Evolutionary conservation across 2,329 filamentous ascomycete genomes (phyloP), one percentile per base, ranked within the genome.

Genomic region (Hymenoscyphus scutula): DNA sequence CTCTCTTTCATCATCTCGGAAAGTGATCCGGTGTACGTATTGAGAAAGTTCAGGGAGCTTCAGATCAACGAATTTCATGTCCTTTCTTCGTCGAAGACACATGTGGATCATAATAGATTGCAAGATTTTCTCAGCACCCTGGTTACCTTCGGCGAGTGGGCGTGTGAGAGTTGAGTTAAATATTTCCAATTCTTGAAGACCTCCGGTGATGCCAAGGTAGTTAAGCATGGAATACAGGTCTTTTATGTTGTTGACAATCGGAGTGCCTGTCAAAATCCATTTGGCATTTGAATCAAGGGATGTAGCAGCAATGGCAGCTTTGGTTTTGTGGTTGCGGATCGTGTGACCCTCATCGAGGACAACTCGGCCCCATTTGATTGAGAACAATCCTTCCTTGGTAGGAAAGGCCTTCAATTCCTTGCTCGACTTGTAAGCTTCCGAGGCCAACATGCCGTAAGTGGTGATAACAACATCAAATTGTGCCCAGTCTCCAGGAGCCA

Each of bases 11-110:
- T 92, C 86, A 0, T 84, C 76, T 53, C 87, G 83, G 70, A 96
- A 92, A 8, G 86, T 81, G 68, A 96, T 85, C 8, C 85, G 84
- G 70, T 95, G 88, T 5, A 95, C 80, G 67, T 89, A 92, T 72
- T 94, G 91, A 0, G 86, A 88, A 71, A 96, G 86, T 15, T 86
- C 80, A 0, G 92, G 92, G 8, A 96, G 80, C 65, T 87, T 89
- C 23, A 96, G 79, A 68, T 96, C 91, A 59, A 97, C 84, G 71
- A 96, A 96, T 5, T 83, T 82, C 92, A 97, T 96, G 61, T 94
- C 88, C 74, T 97, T 97, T 75, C 87, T 89, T 41, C 92, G 85
- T 41, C 92, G 85, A 25, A 97, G 80, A 70, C 90, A 95, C 55
- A 96, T 83, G 19, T 89, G 87, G n/a, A 82, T 81, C 86, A 96